Evolutionary conservation across 208 protist species (phyloP).

Genomic region (Acanthamoeba sp.): DNA sequence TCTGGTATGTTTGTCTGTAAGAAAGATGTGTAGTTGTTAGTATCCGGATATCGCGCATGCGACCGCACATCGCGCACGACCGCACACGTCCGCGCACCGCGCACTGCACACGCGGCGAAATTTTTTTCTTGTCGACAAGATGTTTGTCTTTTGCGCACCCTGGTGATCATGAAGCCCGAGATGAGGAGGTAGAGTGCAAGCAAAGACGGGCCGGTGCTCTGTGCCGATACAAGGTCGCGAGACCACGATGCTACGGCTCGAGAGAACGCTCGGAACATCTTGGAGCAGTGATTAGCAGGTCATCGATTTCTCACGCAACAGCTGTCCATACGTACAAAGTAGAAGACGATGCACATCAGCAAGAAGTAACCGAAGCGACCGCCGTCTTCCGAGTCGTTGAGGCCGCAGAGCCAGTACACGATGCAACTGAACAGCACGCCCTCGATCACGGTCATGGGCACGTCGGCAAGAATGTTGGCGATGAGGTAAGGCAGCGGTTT

Average conservation of each 20-base stretch:
- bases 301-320: neutral
- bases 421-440: slow-evolving; percentile 41
- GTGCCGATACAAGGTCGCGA: neutral
- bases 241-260: slow-evolving; percentile 29
- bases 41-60: no score
- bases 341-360: slow-evolving; percentile 59
- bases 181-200: slow-evolving; percentile 19
- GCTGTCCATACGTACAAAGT: neutral
- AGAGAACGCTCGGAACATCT: slow-evolving; percentile 41
- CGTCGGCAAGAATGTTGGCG: slow-evolving; percentile 64
- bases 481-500: slow-evolving; percentile 62
- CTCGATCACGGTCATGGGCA: slow-evolving; percentile 36
- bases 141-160: no score
- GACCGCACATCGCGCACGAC: no score
- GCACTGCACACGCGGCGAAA: no score
- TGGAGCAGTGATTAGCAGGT: neutral
- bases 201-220: slow-evolving; percentile 11
- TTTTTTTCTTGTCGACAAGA: no score
- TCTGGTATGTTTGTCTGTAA: neutral
- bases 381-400: slow-evolving; percentile 40
- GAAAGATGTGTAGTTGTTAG: neutral
- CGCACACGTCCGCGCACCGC: no score
- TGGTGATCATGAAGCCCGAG: slow-evolving; percentile 25
- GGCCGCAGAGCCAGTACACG: slow-evolving; percentile 45
- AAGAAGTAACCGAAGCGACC: slow-evolving; percentile 66